Percentiles rank a stretch among this genome's conserved stretches.
phyloP scores from a whole-genome alignment of 2,329 filamentous ascomycete genomes.

The Chaetothyriales sp. region DNA sequence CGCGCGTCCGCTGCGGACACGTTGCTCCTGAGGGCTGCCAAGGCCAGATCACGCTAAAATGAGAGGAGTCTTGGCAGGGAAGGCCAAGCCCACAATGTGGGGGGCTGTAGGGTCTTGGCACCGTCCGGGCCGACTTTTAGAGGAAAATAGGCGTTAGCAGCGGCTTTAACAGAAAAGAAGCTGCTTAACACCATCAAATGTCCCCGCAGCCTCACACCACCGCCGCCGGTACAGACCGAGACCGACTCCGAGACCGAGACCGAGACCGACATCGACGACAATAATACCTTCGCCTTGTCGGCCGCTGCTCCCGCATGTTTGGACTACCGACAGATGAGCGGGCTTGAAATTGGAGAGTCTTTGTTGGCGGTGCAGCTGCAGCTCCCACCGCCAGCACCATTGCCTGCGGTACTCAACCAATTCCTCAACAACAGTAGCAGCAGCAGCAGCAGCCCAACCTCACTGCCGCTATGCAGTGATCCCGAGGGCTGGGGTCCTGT shows the following conservation, averaged over 20 bases:
- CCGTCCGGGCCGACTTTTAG: too few relatives aligned
- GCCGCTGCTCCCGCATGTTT: neutral
- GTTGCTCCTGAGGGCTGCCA: neutral
- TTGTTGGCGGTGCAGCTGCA: constrained; percentile 2
- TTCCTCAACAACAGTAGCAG: neutral
- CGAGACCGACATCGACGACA: too few relatives aligned
- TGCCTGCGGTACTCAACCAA: neutral
- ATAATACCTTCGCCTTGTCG: neutral
- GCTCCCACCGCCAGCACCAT: constrained; percentile 1
- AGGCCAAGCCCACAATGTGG: neutral
- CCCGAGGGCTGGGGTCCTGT: constrained; percentile 89
- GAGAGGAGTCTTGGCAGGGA: neutral
- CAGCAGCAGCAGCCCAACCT: neutral
- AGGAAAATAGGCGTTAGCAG: too few relatives aligned
- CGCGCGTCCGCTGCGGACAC: neutral
- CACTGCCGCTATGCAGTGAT: constrained; percentile 71
- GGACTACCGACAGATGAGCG: neutral
- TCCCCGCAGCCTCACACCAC: too few relatives aligned
- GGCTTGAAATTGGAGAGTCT: neutral
- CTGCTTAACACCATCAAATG: too few relatives aligned
- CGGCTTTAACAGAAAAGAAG: too few relatives aligned
- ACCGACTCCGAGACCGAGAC: too few relatives aligned
- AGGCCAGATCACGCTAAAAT: neutral
- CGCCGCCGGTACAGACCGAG: too few relatives aligned
- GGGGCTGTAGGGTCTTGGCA: too few relatives aligned